Evolutionary conservation across 2,329 filamentous ascomycete species (phyloP), one percentile per base, ranked within the genome.

Genomic region (Zymoseptoria pseudotritici): DNA sequence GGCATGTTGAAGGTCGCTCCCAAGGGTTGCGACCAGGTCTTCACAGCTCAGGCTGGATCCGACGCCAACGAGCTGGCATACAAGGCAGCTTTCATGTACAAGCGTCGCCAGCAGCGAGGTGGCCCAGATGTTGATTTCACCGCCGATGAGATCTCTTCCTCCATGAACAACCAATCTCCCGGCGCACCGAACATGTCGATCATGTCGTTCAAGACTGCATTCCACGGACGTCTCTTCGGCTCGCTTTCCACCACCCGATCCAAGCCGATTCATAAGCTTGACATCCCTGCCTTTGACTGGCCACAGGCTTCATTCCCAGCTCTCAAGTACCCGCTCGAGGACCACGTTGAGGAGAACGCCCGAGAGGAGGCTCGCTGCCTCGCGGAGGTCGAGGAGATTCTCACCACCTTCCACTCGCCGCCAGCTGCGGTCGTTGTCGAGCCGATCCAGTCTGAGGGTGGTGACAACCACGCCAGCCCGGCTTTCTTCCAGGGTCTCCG

Each of bases 81-180:
- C 84, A 96, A 96, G 79, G 91, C 91, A 8, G 91, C 92, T 55
- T 96, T 96, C 79, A 96, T 96, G 87, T 95, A 88, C 83, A 87
- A 88, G 71, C 86, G 89, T 54, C 89, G 91, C 75, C 82, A 86
- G 64, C 85, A 94, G 77, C 89, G 92, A 63, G 91, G 91, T 66
- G 90, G 90, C 7, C 79, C 84, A 53, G 75, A 87, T 46, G 88
- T 87, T 58, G 89, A 93, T 60, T 96, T 96, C 79, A 89, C 88
- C 36, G 77, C 85, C 56, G 85, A 89, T 70, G 92, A 96, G 76
- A 80, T 92, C 61, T 73, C 79, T 53, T 86, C 85, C 9, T 80
- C 84, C 70, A 96, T 96, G 91, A 80, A 84, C 74, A 96, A 96
- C 80, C 76, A 90, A 71, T 82, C 82, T 5, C 91, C 91, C 11